phyloP scores from a whole-genome alignment of 1,284 basidiomycete species.

The Crucibulum parvulum region DNA sequence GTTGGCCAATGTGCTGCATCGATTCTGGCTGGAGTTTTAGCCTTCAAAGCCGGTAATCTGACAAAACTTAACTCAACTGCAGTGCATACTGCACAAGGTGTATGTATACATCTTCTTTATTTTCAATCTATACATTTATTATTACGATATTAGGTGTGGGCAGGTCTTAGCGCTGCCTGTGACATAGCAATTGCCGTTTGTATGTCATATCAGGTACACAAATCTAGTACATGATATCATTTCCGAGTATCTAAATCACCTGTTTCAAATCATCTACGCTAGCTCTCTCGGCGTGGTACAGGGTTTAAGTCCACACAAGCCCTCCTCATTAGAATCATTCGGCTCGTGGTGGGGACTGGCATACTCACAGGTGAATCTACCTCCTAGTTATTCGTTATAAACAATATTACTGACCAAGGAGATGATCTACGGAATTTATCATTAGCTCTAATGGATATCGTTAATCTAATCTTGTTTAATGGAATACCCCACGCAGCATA shows the following conservation, averaged over 20 bases:
- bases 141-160: conserved; percentile 6
- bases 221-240: not conserved
- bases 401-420: not conserved
- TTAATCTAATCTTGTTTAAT: not conserved
- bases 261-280: not conserved
- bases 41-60: not conserved
- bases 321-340: not conserved
- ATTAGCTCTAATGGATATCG: not conserved
- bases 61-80: not conserved
- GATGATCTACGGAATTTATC: too few species aligned
- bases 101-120: not conserved
- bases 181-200: conserved; percentile 15
- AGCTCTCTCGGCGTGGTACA: not conserved
- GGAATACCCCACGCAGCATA: not conserved
- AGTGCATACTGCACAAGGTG: not conserved
- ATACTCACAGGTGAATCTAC: conserved; percentile 10
- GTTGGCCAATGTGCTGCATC: conserved; percentile 1
- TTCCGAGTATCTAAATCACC: too few species aligned
- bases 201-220: conserved; percentile 17
- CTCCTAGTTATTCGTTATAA: not conserved
- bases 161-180: conserved; percentile 9
- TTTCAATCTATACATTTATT: not conserved
- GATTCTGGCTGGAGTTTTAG: not conserved
- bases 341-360: conserved; percentile 15
- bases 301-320: conserved; percentile 1